phyloP scores from a whole-genome alignment of 768 basidiomycete genomes.

The Trametes cinnabarina region DNA sequence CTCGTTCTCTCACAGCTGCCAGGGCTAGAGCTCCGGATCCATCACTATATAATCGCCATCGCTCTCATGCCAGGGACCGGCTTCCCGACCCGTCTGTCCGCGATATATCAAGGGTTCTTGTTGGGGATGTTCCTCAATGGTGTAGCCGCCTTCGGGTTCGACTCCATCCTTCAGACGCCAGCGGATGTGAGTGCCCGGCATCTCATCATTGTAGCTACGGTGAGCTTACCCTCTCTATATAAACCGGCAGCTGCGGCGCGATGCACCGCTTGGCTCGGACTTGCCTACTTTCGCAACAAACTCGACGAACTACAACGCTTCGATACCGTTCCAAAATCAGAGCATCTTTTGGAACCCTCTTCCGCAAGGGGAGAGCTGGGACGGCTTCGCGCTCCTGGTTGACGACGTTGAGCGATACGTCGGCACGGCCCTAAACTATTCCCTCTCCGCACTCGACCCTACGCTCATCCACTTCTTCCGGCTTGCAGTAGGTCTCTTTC shows the following conservation, averaged over 20 bases:
- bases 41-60: conserved; percentile 82
- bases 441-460: conserved; percentile 58
- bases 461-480: conserved; percentile 75
- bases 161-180: conserved; percentile 73
- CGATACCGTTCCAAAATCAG: conserved; percentile 44
- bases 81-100: conserved; percentile 78
- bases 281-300: conserved; percentile 75
- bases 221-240: conserved; percentile 5
- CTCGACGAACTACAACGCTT: conserved; percentile 60
- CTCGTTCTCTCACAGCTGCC: conserved; percentile 70
- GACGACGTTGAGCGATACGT: conserved; percentile 82
- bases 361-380: conserved; percentile 49
- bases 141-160: conserved; percentile 76
- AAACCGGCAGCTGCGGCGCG: conserved; percentile 59
- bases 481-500: conserved; percentile 58
- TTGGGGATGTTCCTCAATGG: conserved; percentile 83
- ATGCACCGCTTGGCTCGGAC: conserved; percentile 66
- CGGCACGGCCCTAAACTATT: conserved; percentile 70
- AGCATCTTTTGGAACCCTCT: conserved; percentile 37
- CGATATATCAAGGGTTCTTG: conserved; percentile 77
- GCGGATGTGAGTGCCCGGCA: conserved; percentile 49
- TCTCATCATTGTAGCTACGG: neutral
- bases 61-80: conserved; percentile 73
- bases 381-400: conserved; percentile 76
- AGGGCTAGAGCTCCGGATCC: conserved; percentile 65